Base-by-base conservation (phyloP, 2,329 filamentous ascomycete genomes). In the Orbilia oligospora region DNA sequence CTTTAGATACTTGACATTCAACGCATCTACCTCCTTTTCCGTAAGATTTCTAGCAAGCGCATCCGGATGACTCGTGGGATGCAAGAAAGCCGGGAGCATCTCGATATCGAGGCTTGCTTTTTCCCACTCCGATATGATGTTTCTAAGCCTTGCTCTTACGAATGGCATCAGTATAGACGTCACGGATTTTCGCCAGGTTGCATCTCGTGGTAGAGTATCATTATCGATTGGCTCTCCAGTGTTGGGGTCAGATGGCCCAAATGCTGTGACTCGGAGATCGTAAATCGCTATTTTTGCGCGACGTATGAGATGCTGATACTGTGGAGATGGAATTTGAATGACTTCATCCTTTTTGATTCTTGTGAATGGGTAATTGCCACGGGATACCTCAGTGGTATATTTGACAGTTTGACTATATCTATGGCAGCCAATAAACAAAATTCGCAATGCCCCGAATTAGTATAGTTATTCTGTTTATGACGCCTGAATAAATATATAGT, bases 161-260 rank as follows among this genome's bases (percentile, higher is more conserved):
- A 58, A 58, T 12, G 66, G 66, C 51, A 69, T 69, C 5, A 69
- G 10, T 30, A 69, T 58, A 0, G 36, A 22, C 44, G 16, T 49
- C 1, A 46, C 30, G 6, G n/a, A 27, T 36, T 48, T 69, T 1
- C 66, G 49, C 44, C 44, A 48, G 2, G 16, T 41, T 41, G 38
- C 38, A 16, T 41, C 38, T 16, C 38, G 9, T 9, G 38, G 12
- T 41, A 41, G 12, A 16, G 12, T 16, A 20, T 48, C 44, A 9
- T 10, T 16, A 20, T 48, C 44, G 38, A 41, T 14, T 4, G 38
- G 38, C 16, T n/a, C 10, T n/a, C 38, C 38, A 5, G 12, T 41
- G 12, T 0, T 41, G 12, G 38, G 12, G 12, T n/a, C 38, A 1
- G 0, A 12, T 3, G 12, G 38, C 16, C 38, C 12, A 16, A 41